A percentile compares a stretch with the other conserved stretches of the same genome.
Conservation (phyloP, 345 rosid genomes). For the Brassica nigra region DNA sequence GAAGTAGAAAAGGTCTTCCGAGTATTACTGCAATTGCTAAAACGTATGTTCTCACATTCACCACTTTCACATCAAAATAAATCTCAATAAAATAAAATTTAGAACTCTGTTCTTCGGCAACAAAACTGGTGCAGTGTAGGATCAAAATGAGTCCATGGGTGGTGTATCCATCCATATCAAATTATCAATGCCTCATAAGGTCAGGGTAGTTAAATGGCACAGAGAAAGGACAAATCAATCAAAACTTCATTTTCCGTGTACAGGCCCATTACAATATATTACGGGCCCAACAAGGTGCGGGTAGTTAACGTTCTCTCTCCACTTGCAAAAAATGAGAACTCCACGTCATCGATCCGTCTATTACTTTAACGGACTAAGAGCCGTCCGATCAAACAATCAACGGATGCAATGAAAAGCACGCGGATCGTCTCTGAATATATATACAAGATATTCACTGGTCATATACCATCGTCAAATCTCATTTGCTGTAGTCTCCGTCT, state of each 20-base stretch:
- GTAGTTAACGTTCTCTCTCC: not conserved
- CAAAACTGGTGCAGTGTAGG: constrained; percentile 12
- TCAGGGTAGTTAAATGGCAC: no score
- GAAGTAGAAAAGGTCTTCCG: not conserved
- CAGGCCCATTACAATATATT: no score
- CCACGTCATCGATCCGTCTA: constrained; percentile 34
- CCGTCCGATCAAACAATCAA: constrained; percentile 23
- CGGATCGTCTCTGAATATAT: constrained; percentile 13
- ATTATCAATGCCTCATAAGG: no score
- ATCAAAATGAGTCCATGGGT: not conserved
- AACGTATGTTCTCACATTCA: not conserved
- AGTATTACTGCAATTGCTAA: not conserved
- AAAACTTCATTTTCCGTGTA: no score
- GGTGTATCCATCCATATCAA: not conserved
- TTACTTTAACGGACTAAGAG: not conserved
- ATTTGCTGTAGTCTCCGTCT: not conserved
- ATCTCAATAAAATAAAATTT: no score
- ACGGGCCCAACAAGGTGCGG: not conserved
- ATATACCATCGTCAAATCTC: no score
- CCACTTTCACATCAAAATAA: not conserved
- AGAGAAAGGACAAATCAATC: no score
- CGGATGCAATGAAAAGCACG: not conserved
- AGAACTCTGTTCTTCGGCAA: constrained; percentile 4
- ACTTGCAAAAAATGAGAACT: not conserved
- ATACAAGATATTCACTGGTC: not conserved